These are phyloP conservation scores for Starmerella sirachaensis DNA, from an alignment of 805 yeast species.

Conservation along the genomic window DNA sequence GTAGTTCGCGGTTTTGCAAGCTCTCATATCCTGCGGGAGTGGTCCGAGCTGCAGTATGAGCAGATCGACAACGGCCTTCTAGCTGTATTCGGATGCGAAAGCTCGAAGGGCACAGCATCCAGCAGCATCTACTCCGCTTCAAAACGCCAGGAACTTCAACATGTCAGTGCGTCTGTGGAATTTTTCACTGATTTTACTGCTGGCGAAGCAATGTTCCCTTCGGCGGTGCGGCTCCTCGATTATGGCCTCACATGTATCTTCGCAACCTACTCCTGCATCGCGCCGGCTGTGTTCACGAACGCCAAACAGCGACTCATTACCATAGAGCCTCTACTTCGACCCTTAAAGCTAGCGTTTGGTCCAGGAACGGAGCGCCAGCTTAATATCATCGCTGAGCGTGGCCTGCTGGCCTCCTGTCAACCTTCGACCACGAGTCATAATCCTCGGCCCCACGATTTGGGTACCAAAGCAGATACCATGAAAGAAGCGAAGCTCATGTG, in stretches of 20 bases:
- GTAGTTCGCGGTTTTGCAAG: slow-evolving; percentile 12
- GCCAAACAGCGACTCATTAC: neutral
- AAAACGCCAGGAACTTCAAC: slow-evolving; percentile 11
- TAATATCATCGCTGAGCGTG: slow-evolving; percentile 6
- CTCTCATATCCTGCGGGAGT: neutral
- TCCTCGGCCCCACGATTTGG: no score
- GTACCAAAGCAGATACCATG: no score
- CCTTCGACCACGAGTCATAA: no score
- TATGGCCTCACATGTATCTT: slow-evolving; percentile 3
- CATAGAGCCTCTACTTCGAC: slow-evolving; percentile 5
- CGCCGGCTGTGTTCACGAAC: slow-evolving; percentile 13
- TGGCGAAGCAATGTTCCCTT: neutral
- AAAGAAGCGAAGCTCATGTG: neutral
- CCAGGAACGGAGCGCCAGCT: neutral
- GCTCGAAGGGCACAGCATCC: neutral
- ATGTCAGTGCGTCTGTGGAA: slow-evolving; percentile 3
- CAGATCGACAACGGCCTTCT: slow-evolving; percentile 8
- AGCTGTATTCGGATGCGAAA: slow-evolving; percentile 10
- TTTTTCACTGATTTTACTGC: neutral
- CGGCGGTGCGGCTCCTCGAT: slow-evolving; percentile 7
- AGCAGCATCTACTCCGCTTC: no score
- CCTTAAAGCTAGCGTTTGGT: slow-evolving; percentile 4
- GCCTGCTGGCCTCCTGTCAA: no score
- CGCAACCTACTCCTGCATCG: slow-evolving; percentile 1
- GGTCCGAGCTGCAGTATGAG: slow-evolving; percentile 5